Evolutionary conservation across 2,329 filamentous ascomycete genomes (phyloP).

Genomic region (Triangularia verruculosa): DNA sequence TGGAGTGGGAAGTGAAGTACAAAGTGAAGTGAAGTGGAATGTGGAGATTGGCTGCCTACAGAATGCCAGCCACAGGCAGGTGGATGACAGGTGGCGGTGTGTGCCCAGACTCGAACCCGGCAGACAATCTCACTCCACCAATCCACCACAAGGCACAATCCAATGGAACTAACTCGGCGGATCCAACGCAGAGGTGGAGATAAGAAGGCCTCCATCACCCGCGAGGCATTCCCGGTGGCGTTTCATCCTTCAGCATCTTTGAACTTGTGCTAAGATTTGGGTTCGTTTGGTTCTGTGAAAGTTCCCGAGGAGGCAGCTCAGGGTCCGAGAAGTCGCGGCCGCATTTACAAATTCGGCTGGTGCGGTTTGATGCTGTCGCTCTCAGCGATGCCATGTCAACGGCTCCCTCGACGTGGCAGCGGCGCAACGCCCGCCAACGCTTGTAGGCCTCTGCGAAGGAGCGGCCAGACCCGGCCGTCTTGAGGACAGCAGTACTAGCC

Average conservation of each 20-base stretch:
- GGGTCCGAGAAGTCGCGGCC: background rate
- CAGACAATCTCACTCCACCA: background rate
- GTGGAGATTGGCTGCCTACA: background rate
- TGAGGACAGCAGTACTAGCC: background rate
- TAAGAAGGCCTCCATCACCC: background rate
- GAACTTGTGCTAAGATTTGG: background rate
- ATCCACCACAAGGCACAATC: background rate
- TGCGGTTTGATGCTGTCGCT: background rate
- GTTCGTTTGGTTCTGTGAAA: background rate
- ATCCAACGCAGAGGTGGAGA: background rate
- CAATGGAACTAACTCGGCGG: background rate
- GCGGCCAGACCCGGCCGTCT: background rate
- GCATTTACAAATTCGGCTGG: background rate
- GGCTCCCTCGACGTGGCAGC: background rate
- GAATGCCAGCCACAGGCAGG: background rate
- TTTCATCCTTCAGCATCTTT: background rate
- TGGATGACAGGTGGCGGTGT: background rate
- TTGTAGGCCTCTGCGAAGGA: background rate
- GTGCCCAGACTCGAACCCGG: too few relatives aligned
- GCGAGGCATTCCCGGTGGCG: slow-evolving; percentile 2
- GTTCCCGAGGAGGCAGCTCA: background rate
- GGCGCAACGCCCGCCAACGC: background rate
- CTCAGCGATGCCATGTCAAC: background rate
- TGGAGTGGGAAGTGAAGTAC: background rate
- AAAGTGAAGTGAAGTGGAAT: background rate